Percentiles rank a stretch among this genome's conserved stretches.
These are phyloP conservation scores for Cryphonectria nitschkei DNA, from an alignment of 2,329 filamentous ascomycete species.

Conservation along the genomic window DNA sequence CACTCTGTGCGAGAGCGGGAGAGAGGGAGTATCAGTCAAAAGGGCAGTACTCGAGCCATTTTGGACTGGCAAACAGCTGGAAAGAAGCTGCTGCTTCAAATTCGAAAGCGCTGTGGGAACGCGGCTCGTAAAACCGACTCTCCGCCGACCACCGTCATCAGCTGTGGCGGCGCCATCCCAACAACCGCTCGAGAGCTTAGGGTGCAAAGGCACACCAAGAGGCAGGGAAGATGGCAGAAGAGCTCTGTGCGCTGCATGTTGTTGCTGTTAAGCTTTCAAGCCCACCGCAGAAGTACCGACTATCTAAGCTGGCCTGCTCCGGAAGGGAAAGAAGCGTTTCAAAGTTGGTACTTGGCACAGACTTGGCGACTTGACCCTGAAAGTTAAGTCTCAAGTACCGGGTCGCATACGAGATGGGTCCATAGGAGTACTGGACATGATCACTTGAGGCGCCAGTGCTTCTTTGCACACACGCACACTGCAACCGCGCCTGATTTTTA, in stretches of 20 bases:
- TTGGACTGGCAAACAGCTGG: not conserved
- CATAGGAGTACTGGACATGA: not conserved
- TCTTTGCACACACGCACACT: not conserved
- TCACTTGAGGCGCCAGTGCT: not conserved
- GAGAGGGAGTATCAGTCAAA: not conserved
- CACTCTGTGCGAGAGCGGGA: not conserved
- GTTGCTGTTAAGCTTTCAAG: not conserved
- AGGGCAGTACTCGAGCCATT: not conserved
- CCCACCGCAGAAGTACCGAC: not conserved
- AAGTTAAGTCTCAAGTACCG: conserved; percentile 24
- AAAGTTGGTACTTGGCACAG: conserved; percentile 22
- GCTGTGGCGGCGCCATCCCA: not conserved
- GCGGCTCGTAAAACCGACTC: conserved; percentile 5
- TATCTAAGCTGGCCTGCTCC: not conserved
- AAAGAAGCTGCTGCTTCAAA: not conserved
- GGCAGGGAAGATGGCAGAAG: not conserved
- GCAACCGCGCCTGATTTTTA: not conserved
- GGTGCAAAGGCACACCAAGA: not conserved
- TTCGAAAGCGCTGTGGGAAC: not conserved
- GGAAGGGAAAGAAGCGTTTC: conserved; percentile 21
- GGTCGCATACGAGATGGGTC: conserved; percentile 1
- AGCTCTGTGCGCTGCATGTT: not conserved
- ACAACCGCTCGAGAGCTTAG: not conserved
- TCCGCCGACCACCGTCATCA: not conserved
- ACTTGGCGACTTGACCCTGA: conserved; percentile 19